These are phyloP conservation scores for Colletotrichum simmondsii DNA, from an alignment of 2,329 filamentous ascomycete genomes.

Conservation along the genomic window DNA sequence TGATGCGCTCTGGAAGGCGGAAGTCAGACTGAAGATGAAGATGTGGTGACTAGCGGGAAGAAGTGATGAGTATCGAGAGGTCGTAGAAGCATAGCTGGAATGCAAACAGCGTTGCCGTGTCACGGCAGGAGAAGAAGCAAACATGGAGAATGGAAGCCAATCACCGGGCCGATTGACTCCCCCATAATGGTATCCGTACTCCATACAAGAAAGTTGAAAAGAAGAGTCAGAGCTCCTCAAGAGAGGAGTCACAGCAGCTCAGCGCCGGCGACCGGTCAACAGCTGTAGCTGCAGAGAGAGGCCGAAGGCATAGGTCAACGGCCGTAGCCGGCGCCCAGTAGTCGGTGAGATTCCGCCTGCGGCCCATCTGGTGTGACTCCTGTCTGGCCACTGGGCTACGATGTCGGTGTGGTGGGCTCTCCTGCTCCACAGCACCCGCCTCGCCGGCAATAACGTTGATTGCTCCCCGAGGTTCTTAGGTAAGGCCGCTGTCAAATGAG, in stretches of 20 bases:
- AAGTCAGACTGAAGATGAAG: not conserved
- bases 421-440: constrained; percentile 23
- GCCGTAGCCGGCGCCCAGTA: constrained; percentile 30
- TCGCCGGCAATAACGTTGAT: constrained; percentile 34
- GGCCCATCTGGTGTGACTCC: constrained; percentile 30
- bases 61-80: not conserved
- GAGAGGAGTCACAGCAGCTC: constrained; percentile 14
- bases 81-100: not conserved
- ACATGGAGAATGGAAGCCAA: constrained; percentile 1
- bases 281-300: constrained; percentile 4
- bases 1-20: not conserved
- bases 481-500: constrained; percentile 31
- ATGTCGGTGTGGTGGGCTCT: constrained; percentile 18
- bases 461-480: constrained; percentile 32
- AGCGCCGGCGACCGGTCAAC: constrained; percentile 9
- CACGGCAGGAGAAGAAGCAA: not conserved
- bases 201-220: not conserved
- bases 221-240: not conserved
- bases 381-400: constrained; percentile 15
- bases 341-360: constrained; percentile 26
- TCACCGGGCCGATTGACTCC: not conserved
- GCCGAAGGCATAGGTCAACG: constrained; percentile 2
- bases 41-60: not conserved
- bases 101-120: constrained; percentile 21
- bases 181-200: not conserved